Base-by-base conservation (phyloP, 2,329 filamentous ascomycete genomes). In the Fusarium abutilonis region DNA sequence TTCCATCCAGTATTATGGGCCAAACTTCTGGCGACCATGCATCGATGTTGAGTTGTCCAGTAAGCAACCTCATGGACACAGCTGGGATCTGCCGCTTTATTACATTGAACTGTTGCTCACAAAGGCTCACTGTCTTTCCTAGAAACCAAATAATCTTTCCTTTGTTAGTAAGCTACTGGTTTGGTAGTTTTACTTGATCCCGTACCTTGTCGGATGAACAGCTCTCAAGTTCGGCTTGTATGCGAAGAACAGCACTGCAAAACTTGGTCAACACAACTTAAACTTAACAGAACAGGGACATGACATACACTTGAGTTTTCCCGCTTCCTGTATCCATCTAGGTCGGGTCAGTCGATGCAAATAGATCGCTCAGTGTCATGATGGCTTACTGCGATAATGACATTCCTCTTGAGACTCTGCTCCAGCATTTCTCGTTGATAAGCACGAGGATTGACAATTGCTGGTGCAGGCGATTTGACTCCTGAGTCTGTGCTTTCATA, bases 251-350 rank as follows among this genome's bases (percentile, higher is more conserved):
- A 17, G 89, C 89, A 50, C 88, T 91, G 43, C 1, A 17, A 11
- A 44, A 14, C 5, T 17, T 11, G 14, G 51, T 75, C 60, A 75
- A 58, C 15, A 58, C 15, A 14, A 9, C 34, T 19, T 19, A 6
- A 54, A 52, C 28, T 6, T 36, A 21, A 4, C 47, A 39, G 32
- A 34, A 6, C 23, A 13, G 9, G 19, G 13, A 14, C 42, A 14
- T 13, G 9, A 75, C 83, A 76, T 82, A 91, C 89, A 93, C 84
- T 64, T 89, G 87, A 4, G 90, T 93, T 73, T 93, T 93, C 3
- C 90, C 90, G 63, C 85, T 91, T 1, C 90, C 90, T 0, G 90
- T 93, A 60, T 91, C 89, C 90, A 93, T 93, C 89, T 90, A 59
- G n/a, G 6, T 1, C 11, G 29, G 6, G 40, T 70, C 14, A 70